These are phyloP conservation scores for Flaveria sonorensis DNA, from an alignment of 129 eudicot species.

Conservation along the genomic window DNA sequence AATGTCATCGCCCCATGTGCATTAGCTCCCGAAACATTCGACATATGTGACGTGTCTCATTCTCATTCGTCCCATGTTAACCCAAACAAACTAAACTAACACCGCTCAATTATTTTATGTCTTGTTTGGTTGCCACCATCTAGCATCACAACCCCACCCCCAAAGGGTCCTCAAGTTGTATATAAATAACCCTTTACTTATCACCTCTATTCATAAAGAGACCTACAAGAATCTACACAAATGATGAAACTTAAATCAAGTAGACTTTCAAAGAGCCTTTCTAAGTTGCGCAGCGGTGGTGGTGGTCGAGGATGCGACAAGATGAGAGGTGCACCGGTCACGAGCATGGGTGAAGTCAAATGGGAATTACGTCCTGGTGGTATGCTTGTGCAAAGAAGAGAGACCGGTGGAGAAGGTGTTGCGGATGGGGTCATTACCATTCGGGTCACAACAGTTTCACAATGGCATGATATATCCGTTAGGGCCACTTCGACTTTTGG, in stretches of 20 bases:
- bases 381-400: conserved; percentile 83
- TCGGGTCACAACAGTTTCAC: conserved; percentile 65
- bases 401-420: conserved; percentile 29
- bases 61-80: conserved; percentile 23
- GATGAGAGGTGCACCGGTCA: neutral
- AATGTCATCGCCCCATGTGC: conserved; percentile 40
- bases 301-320: conserved; percentile 18
- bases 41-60: conserved; percentile 29
- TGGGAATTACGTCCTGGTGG: conserved; percentile 95
- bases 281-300: conserved; percentile 42
- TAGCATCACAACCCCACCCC: conserved; percentile 15
- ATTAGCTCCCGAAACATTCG: conserved; percentile 16
- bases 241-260: conserved; percentile 69
- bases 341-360: conserved; percentile 47
- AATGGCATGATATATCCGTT: conserved; percentile 62
- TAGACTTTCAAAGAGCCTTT: conserved; percentile 66
- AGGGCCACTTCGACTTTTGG: conserved; percentile 85
- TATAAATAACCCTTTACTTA: conserved; percentile 31
- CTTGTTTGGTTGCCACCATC: conserved; percentile 30
- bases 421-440: conserved; percentile 47
- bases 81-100: conserved; percentile 37
- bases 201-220: neutral
- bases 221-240: conserved; percentile 12
- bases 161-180: conserved; percentile 3
- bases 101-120: conserved; percentile 36